Evolutionary conservation across 2,329 filamentous ascomycete species (phyloP).

Genomic region (Orbilia quercus): DNA sequence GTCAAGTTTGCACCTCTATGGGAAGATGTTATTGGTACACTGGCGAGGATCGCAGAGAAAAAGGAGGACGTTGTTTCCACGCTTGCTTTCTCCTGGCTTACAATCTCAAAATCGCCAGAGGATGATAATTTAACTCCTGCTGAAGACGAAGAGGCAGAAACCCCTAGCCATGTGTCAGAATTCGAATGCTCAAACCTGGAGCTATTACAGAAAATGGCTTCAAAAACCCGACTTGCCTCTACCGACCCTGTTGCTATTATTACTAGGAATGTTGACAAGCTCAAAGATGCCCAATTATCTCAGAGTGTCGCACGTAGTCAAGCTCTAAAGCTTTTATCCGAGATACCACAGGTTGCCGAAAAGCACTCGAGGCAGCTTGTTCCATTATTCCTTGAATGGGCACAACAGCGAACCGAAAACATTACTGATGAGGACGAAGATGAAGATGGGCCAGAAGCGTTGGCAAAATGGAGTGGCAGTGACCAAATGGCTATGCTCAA

Average conservation of each 20-base stretch:
- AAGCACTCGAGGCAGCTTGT: conserved; percentile 85
- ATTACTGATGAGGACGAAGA: conserved; percentile 61
- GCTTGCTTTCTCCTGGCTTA: conserved; percentile 82
- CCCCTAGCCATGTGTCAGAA: conserved; percentile 70
- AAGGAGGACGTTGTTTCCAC: conserved; percentile 78
- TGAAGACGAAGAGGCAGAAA: conserved; percentile 61
- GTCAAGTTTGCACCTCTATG: conserved; percentile 85
- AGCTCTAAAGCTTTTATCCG: conserved; percentile 80
- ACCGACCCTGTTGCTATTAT: conserved; percentile 11
- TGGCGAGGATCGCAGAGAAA: conserved; percentile 78
- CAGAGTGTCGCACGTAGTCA: conserved; percentile 72
- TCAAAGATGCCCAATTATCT: conserved; percentile 14
- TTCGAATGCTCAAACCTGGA: conserved; percentile 86
- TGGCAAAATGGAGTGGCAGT: conserved; percentile 73
- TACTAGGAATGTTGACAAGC: conserved; percentile 15
- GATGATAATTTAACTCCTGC: conserved; percentile 25
- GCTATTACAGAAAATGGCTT: conserved; percentile 69
- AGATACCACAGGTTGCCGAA: conserved; percentile 81
- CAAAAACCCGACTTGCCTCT: conserved; percentile 62
- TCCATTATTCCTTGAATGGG: conserved; percentile 85
- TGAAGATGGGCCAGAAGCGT: conserved; percentile 62
- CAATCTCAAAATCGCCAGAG: conserved; percentile 41
- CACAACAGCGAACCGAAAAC: conserved; percentile 65
- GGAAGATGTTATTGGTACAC: conserved; percentile 80
- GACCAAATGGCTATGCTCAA: conserved; percentile 86